These are phyloP conservation scores for Cladosporium halotolerans DNA, from an alignment of 2,329 filamentous ascomycete species.

Conservation along the genomic window DNA sequence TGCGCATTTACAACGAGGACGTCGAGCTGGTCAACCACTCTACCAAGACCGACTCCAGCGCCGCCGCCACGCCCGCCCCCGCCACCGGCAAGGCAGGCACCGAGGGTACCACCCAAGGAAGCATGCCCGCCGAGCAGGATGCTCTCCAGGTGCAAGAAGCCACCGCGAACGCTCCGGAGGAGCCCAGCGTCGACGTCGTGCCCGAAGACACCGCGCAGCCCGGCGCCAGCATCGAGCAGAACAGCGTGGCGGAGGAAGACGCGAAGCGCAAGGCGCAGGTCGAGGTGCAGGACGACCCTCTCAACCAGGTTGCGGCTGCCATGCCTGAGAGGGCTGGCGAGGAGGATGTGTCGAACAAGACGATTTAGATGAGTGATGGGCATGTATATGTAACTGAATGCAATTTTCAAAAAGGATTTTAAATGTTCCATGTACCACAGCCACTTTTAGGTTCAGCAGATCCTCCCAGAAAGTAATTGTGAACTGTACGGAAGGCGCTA, in stretches of 20 bases:
- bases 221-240: slow-evolving; percentile 27
- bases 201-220: background rate
- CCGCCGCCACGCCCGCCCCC: slow-evolving; percentile 2
- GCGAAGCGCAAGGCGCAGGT: slow-evolving; percentile 13
- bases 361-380: slow-evolving; percentile 30
- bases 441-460: too few relatives aligned
- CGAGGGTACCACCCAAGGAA: background rate
- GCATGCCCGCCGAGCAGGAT: slow-evolving; percentile 30
- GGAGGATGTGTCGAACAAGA: slow-evolving; percentile 43
- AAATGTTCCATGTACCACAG: too few relatives aligned
- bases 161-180: background rate
- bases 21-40: slow-evolving; percentile 70
- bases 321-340: slow-evolving; percentile 41
- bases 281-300: slow-evolving; percentile 32
- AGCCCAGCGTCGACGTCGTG: background rate
- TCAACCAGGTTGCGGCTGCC: slow-evolving; percentile 34
- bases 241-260: slow-evolving; percentile 37
- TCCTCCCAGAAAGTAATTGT: too few relatives aligned
- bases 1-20: slow-evolving; percentile 85
- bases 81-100: background rate
- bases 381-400: slow-evolving; percentile 10
- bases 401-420: background rate
- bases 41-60: slow-evolving; percentile 9
- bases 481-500: too few relatives aligned
- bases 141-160: slow-evolving; percentile 13